Percentiles rank a stretch among this genome's conserved stretches.
Conservation (phyloP, 305 asterid genomes). For the Fraxinus latifolia region DNA sequence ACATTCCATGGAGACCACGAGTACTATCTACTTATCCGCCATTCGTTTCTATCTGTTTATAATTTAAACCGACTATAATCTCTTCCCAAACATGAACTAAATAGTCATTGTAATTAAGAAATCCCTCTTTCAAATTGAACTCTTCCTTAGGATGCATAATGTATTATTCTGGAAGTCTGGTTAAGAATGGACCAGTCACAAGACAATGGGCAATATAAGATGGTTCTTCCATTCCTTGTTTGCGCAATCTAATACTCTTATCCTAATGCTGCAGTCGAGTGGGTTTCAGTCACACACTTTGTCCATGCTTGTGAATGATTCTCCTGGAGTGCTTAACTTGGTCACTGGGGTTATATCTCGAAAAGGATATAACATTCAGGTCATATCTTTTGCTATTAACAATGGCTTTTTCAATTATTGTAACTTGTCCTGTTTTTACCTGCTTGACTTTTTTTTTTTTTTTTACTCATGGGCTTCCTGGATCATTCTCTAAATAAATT, state of each 20-base stretch:
- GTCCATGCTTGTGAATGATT: slow-evolving; percentile 61
- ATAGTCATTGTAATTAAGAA: background rate
- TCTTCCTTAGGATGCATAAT: background rate
- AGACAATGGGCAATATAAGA: background rate
- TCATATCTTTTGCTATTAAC: slow-evolving; percentile 20
- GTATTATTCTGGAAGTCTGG: background rate
- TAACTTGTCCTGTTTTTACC: background rate
- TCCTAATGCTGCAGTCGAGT: slow-evolving; percentile 54
- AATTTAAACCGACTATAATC: background rate
- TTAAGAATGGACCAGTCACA: background rate
- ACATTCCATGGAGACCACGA: background rate
- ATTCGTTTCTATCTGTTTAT: background rate
- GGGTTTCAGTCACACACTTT: slow-evolving; percentile 82
- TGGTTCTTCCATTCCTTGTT: slow-evolving; percentile 19
- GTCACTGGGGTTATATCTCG: slow-evolving; percentile 83
- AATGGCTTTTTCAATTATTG: background rate
- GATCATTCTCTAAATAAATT: slow-evolving; percentile 20
- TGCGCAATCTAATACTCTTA: slow-evolving; percentile 14
- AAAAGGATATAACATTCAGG: slow-evolving; percentile 88
- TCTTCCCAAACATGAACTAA: background rate
- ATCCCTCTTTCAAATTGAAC: background rate
- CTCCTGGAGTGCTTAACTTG: slow-evolving; percentile 84
- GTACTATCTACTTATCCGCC: background rate
- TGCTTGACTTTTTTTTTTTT: background rate
- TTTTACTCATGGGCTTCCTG: slow-evolving; percentile 6